Conservation (phyloP, 2,329 filamentous ascomycete species). For the Cladosporium cucumerinum region DNA sequence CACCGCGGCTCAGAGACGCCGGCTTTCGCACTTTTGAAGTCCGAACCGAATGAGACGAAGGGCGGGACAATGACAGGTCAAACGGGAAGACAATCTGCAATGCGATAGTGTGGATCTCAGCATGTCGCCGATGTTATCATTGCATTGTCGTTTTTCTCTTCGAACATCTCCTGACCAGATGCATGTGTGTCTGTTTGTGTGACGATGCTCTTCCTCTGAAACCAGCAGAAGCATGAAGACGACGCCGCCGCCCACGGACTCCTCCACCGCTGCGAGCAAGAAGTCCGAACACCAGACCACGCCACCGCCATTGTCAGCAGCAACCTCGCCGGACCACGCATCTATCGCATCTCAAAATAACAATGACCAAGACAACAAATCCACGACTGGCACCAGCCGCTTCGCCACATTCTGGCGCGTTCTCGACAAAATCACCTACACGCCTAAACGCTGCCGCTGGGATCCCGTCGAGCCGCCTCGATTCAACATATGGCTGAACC, state of each 20-base stretch:
- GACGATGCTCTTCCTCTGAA: neutral
- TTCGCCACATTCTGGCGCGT: neutral
- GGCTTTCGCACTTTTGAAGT: neutral
- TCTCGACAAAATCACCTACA: constrained; percentile 44
- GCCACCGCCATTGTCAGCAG: neutral
- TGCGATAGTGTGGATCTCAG: neutral
- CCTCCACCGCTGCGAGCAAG: constrained; percentile 3
- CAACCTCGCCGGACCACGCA: neutral
- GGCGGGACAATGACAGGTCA: constrained; percentile 7
- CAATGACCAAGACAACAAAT: neutral
- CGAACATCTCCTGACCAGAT: neutral
- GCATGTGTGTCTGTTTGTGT: neutral
- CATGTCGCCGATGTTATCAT: neutral
- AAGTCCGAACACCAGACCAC: constrained; percentile 1
- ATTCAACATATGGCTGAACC: constrained; percentile 66
- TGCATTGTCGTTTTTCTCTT: neutral
- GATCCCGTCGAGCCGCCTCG: constrained; percentile 62
- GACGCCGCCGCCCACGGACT: neutral
- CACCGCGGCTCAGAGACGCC: neutral
- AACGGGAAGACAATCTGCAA: neutral
- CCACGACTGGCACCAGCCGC: neutral
- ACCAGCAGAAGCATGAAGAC: constrained; percentile 6
- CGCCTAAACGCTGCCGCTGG: constrained; percentile 65
- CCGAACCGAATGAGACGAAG: neutral
- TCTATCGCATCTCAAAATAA: neutral